Evolutionary conservation across 2,329 filamentous ascomycete genomes (phyloP), one percentile per base, ranked within the genome.

Genomic region (Fusarium haematococcum): DNA sequence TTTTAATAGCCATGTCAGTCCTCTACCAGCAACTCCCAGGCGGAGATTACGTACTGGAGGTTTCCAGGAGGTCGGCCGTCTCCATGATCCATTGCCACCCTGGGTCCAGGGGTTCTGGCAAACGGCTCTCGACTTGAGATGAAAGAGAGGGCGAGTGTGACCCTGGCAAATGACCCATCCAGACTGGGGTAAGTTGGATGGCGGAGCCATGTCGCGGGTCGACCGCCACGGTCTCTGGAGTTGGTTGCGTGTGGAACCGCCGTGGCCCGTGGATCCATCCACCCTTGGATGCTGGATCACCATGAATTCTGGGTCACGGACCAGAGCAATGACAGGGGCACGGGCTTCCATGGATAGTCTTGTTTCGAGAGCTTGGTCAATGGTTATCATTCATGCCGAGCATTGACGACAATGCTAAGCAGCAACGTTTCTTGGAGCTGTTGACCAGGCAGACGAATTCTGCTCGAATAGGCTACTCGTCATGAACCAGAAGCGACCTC

Each of bases 1-100:
- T 85, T 86, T 87, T 87, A 88, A 88, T 87, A 87, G 74, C 77
- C 67, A 79, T 75, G 69, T 73, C 69, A 27, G 61, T 68, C 66
- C 60, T 52, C 69, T 65, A 67, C 65, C 61, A 64, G 58, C 65
- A 73, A 75, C 69, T 74, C 71, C 71, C 58, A 67, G 64, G 65
- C 57, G 74, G 78, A 79, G 73, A 79, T 78, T 79, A 77, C 75
- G 69, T 75, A 74, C 69, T 71, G 64, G 39, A 59, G 58, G 33
- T 18, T 64, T 61, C 60, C 65, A 72, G 63, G 69, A 75, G 61
- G 63, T 56, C 63, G 57, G 68, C 70, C 69, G 57, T 52, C 60
- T 68, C 68, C 54, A 61, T 60, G 61, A 43, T 64, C 62, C 65
- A 68, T 66, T 33, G 64, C 63, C 68, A 66, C 70, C 56, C 60